These are phyloP conservation scores for Pichia sp. DNA, from an alignment of 1,139 yeast genomes.

Conservation along the genomic window DNA sequence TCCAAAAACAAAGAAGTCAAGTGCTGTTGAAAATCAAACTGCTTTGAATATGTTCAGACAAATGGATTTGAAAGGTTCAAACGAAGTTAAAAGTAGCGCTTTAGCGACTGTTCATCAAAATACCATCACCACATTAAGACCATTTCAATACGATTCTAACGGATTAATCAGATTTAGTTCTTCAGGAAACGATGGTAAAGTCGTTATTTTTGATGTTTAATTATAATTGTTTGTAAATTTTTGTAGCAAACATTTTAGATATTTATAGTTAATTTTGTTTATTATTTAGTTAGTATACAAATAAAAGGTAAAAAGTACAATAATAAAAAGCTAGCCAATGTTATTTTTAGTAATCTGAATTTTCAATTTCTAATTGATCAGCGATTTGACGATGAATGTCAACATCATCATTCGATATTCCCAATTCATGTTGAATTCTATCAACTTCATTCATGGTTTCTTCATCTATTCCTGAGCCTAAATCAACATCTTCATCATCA, in stretches of 20 bases:
- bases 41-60: constrained; percentile 95
- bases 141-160: constrained; percentile 36
- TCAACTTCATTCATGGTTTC: constrained; percentile 12
- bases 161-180: constrained; percentile 49
- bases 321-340: not conserved
- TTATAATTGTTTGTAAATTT: not conserved
- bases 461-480: constrained; percentile 10
- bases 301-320: not conserved
- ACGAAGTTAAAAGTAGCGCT: constrained; percentile 41
- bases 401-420: constrained; percentile 7
- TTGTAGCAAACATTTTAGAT: not conserved
- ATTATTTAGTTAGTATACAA: not conserved
- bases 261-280: not conserved
- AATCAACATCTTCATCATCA: constrained; percentile 10
- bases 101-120: constrained; percentile 85
- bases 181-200: constrained; percentile 85
- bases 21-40: constrained; percentile 57
- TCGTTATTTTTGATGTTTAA: constrained; percentile 54
- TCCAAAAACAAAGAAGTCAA: constrained; percentile 43
- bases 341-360: constrained; percentile 4
- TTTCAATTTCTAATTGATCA: constrained; percentile 11
- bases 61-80: constrained; percentile 88
- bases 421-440: constrained; percentile 11
- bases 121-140: constrained; percentile 66
- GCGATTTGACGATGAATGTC: constrained; percentile 15